Evolutionary conservation across 106 monocot species (phyloP).

Genomic region (Posidonia australis): DNA sequence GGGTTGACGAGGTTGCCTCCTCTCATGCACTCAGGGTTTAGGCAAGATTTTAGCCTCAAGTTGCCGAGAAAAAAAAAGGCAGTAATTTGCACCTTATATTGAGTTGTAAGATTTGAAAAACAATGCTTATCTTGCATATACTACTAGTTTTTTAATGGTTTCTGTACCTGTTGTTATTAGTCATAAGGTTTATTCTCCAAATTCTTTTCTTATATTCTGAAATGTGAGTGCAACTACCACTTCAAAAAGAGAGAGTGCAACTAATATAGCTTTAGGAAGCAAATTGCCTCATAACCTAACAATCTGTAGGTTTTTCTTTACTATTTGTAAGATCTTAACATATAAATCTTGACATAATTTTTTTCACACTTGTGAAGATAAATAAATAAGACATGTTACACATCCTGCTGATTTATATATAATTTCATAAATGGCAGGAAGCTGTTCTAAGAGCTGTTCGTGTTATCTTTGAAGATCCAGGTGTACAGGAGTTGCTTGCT

Average conservation of each 20-base stretch:
- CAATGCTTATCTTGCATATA: too few species aligned
- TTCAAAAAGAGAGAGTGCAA: too few species aligned
- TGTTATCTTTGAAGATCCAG: constrained; percentile 98
- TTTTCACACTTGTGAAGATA: too few species aligned
- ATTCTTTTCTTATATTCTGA: neutral
- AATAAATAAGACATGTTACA: too few species aligned
- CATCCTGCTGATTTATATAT: too few species aligned
- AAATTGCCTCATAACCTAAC: neutral
- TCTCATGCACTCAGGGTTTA: too few species aligned
- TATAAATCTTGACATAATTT: too few species aligned
- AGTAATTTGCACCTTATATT: too few species aligned
- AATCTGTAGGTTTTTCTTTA: neutral
- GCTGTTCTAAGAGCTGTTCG: constrained; percentile 76
- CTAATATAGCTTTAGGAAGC: neutral
- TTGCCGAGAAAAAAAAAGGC: too few species aligned
- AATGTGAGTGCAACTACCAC: neutral
- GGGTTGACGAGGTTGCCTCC: too few species aligned
- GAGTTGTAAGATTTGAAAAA: too few species aligned
- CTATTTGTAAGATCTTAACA: neutral
- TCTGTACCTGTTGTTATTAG: neutral
- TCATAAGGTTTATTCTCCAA: neutral
- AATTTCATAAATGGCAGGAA: constrained; percentile 37
- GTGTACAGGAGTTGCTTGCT: constrained; percentile 85
- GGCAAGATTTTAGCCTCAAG: too few species aligned
- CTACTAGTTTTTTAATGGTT: neutral